A percentile compares a stretch with the other conserved stretches of the same genome.
phyloP scores from a whole-genome alignment of 2,329 filamentous ascomycete species.

The Fusarium beomiforme region DNA sequence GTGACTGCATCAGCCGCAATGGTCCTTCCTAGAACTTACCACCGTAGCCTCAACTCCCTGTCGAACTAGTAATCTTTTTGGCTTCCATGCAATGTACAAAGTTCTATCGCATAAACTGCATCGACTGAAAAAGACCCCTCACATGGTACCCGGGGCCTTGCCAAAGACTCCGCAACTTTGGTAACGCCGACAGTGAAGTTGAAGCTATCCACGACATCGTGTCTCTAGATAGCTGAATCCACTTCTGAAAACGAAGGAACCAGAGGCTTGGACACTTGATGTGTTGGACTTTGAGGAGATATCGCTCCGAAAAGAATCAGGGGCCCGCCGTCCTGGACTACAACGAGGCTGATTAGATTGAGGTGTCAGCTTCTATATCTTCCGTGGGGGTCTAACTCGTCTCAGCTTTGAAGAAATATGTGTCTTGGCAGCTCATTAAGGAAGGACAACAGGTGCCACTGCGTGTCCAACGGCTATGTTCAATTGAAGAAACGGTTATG shows the following conservation, averaged over 20 bases:
- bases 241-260: conserved; percentile 3
- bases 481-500: not conserved
- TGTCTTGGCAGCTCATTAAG: not conserved
- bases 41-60: not conserved
- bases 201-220: not conserved
- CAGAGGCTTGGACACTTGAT: not conserved
- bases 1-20: not conserved
- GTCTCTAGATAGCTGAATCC: not conserved
- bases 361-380: not conserved
- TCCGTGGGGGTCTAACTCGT: not conserved
- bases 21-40: not conserved
- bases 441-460: not conserved
- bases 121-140: not conserved
- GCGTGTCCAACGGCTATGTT: not conserved
- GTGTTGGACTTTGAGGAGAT: not conserved
- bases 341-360: not conserved
- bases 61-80: not conserved
- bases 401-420: not conserved
- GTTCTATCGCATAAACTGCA: conserved; percentile 2
- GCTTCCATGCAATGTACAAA: not conserved
- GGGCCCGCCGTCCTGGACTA: not conserved
- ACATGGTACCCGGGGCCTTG: not conserved
- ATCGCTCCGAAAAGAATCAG: not conserved
- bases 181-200: not conserved
- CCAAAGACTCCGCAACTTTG: not conserved